Evolutionary conservation across 2,329 filamentous ascomycete species (phyloP), one percentile per base, ranked within the genome.

Genomic region (Alternaria sp.): DNA sequence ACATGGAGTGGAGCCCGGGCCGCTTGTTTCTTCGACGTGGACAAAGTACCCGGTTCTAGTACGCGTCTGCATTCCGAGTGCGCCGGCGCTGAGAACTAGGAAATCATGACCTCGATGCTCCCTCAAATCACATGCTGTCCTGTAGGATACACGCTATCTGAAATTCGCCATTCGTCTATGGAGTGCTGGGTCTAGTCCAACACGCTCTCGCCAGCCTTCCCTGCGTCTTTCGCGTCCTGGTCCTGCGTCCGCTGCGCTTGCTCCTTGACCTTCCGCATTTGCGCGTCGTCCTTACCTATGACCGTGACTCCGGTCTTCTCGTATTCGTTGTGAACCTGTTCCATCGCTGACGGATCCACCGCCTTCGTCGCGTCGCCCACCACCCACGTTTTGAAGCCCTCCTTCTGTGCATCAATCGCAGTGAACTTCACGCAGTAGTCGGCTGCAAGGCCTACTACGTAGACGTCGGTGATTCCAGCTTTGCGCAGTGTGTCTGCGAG

Each of bases 361-460:
- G 92, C 86, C 75, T 84, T 89, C 5, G 91, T 94, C 9, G 85
- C 93, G 71, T 98, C 92, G 69, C 90, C 87, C 4, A 98, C 83
- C 25, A 98, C 85, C 77, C 85, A 92, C 4, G 91, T 91, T 68
- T 79, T 82, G 74, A 95, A 97, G 0, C 94, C 94, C 69, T 91
- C 89, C 65, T 85, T 86, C 3, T 80, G 84, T 0, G 94, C 90
- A 83, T 97, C 92, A 52, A 93, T 79, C 0, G 94, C 94, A 16
- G 93, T 97, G 64, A 81, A 86, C 75, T 88, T 90, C 57, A 98
- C 94, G 77, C 95, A 99, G 78, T 92, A 97, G 79, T 98, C 95
- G 18, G 88, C 89, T 4, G 95, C 94, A 56, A 99, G 76, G 0
- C 95, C 95, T 1, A 92, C 93, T 22, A 95, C 87, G 76, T 90